Evolutionary conservation across 2,329 filamentous ascomycete species (phyloP).

Genomic region (Plectosphaerella sp.): DNA sequence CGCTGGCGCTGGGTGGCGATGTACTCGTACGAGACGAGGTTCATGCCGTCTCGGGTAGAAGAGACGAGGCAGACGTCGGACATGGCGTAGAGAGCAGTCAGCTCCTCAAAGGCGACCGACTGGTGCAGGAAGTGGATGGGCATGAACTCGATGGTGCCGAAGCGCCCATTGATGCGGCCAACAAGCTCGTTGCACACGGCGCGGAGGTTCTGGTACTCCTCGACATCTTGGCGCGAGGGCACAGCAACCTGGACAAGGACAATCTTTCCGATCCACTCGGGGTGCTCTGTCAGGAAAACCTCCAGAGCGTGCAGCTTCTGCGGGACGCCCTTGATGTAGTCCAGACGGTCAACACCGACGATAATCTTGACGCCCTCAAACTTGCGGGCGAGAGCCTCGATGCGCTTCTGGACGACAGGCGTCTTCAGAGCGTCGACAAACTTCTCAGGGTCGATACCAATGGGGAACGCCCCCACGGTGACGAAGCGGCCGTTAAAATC

Average conservation of each 20-base stretch:
- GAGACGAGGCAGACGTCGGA: constrained; percentile 91
- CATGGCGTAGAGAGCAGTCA: constrained; percentile 88
- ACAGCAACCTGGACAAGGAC: constrained; percentile 95
- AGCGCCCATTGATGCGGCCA: constrained; percentile 93
- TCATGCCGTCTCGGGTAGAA: constrained; percentile 98
- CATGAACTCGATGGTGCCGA: constrained; percentile 97
- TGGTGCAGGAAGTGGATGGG: constrained; percentile 98
- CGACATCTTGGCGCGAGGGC: constrained; percentile 89
- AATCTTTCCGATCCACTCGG: constrained; percentile 97
- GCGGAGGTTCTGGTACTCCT: constrained; percentile 94
- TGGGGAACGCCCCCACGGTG: constrained; percentile 91
- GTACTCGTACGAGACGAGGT: constrained; percentile 96
- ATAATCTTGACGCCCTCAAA: constrained; percentile 96
- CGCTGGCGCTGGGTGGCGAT: constrained; percentile 89
- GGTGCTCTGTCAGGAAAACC: constrained; percentile 93
- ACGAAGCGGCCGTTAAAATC: constrained; percentile 86
- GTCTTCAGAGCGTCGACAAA: constrained; percentile 86
- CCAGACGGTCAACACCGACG: constrained; percentile 91
- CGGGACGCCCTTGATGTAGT: constrained; percentile 98
- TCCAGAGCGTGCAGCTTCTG: constrained; percentile 96
- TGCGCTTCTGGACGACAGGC: constrained; percentile 81
- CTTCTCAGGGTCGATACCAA: constrained; percentile 96
- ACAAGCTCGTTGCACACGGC: constrained; percentile 96
- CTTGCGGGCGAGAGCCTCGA: constrained; percentile 78
- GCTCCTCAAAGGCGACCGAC: constrained; percentile 89